phyloP scores from a whole-genome alignment of 352 stramenopile genomes.

The Globisporangium irregulare region DNA sequence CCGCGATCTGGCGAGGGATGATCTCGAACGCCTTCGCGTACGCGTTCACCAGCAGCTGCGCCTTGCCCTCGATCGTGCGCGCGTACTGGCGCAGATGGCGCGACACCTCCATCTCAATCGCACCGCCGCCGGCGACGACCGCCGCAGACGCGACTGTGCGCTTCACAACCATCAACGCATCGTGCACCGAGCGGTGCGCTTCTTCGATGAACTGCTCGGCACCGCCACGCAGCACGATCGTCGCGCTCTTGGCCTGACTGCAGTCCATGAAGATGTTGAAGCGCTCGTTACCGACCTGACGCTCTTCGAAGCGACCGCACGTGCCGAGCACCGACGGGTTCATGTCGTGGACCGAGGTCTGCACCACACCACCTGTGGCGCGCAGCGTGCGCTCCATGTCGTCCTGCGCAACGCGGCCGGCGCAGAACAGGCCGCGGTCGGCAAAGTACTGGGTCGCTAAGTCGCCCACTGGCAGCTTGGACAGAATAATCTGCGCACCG shows the following conservation, averaged over 20 bases:
- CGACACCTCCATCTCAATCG: constrained; percentile 93
- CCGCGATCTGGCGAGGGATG: constrained; percentile 96
- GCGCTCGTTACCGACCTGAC: constrained; percentile 95
- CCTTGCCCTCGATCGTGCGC: constrained; percentile 96
- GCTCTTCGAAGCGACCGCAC: constrained; percentile 97
- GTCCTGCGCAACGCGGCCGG: constrained; percentile 94
- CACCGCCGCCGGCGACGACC: constrained; percentile 91
- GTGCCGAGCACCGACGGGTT: constrained; percentile 89
- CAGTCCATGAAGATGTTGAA: constrained; percentile 99
- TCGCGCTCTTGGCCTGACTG: constrained; percentile 92
- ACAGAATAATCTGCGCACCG: constrained; percentile 98
- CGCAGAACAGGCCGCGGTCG: constrained; percentile 97
- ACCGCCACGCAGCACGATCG: constrained; percentile 96
- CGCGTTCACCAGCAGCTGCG: constrained; percentile 94
- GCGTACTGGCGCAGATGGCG: constrained; percentile 90
- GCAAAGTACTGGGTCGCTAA: constrained; percentile 99
- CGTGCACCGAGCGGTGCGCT: constrained; percentile 96
- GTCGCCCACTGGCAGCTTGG: constrained; percentile 94
- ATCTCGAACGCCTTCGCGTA: constrained; percentile 98
- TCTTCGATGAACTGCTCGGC: constrained; percentile 99
- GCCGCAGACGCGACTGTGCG: constrained; percentile 89
- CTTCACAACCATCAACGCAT: constrained; percentile 99
- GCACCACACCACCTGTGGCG: constrained; percentile 93
- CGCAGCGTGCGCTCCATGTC: constrained; percentile 97
- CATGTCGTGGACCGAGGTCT: constrained; percentile 94